These are phyloP conservation scores for Mimosa bimucronata DNA, from an alignment of 306 rosid genomes.

Conservation along the genomic window DNA sequence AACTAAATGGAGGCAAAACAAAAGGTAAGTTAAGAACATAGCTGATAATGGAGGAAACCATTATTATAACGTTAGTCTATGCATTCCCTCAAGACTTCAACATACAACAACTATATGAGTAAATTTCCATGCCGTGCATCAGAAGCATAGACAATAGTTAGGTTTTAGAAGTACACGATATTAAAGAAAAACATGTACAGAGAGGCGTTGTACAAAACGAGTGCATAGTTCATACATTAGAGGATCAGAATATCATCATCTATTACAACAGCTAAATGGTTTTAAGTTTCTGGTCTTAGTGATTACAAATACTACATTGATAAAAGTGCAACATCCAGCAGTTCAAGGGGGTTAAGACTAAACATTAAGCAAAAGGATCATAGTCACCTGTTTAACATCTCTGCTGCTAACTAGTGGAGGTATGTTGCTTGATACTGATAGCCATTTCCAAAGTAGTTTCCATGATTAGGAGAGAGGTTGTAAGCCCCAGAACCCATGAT, in stretches of 20 bases:
- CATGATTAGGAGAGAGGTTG: constrained; percentile 73
- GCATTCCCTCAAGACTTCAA: not conserved
- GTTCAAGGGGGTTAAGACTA: constrained; percentile 74
- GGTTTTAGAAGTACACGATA: not conserved
- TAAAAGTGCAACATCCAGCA: constrained; percentile 64
- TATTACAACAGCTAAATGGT: constrained; percentile 55
- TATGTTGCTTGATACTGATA: constrained; percentile 93
- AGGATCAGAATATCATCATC: constrained; percentile 63
- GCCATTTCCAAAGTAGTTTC: constrained; percentile 86
- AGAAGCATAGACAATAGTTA: constrained; percentile 10
- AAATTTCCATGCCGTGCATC: constrained; percentile 7
- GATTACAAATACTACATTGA: constrained; percentile 60
- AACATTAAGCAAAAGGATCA: constrained; percentile 70
- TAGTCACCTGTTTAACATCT: constrained; percentile 57
- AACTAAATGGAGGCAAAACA: not conserved
- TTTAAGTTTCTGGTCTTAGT: constrained; percentile 50
- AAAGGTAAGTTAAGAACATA: not conserved
- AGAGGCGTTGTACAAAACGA: constrained; percentile 48
- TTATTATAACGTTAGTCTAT: not conserved
- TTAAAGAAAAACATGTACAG: constrained; percentile 36
- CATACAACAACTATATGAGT: not conserved
- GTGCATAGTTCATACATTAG: constrained; percentile 74
- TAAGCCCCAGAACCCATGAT: constrained; percentile 69
- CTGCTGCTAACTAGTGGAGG: constrained; percentile 74
- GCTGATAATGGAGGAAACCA: not conserved